Base-by-base conservation (phyloP, 140 eudicot genomes). In the Cichorium intybus region DNA sequence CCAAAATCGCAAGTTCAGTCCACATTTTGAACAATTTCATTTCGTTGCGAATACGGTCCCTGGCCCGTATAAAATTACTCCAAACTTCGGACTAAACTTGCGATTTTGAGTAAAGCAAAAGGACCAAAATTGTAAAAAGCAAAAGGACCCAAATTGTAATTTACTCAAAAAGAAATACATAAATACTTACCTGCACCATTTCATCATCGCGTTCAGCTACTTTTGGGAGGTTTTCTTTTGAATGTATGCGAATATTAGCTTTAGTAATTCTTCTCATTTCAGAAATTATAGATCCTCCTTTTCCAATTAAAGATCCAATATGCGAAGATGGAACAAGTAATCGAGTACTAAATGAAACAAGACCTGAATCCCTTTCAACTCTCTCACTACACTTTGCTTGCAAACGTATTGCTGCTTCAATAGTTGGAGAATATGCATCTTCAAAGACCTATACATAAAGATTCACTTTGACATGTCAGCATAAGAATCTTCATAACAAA, bases 331-430 rank as follows among this genome's bases (percentile, higher is more conserved):
- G 95, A 35, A 89, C 97, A 58, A 89, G 91, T 62, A 89, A 66
- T 33, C 86, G 79, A 14, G 92, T 83, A 0, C 90, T 85, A 59
- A 60, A 85, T 18, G 94, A 75, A 47, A 80, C 26, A 18, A 77
- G 83, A 15, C 95, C 96, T 18, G 95, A 89, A 69, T 89, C 97
- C 65, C 95, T 89, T 68, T 89, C 97, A 66, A 85, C 74, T 77
- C 72, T 89, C 68, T 86, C 97, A 75, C 97, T 89, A 69, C 95
- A 89, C 80, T 85, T 86, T 14, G 95, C 84, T 77, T 89, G 97
- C 87, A 89, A 60, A 47, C 92, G 95, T 62, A 84, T 21, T 28
- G 95, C 97, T 48, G 95, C 97, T 74, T 89, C 97, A 3, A 86
- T 79, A 29, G 87, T 77, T 18, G 95, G 87, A 58, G 95, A 89